A percentile compares a stretch with the other conserved stretches of the same genome.
Evolutionary conservation across 2,329 filamentous ascomycete species (phyloP).

Genomic region (Fusarium torreyae): DNA sequence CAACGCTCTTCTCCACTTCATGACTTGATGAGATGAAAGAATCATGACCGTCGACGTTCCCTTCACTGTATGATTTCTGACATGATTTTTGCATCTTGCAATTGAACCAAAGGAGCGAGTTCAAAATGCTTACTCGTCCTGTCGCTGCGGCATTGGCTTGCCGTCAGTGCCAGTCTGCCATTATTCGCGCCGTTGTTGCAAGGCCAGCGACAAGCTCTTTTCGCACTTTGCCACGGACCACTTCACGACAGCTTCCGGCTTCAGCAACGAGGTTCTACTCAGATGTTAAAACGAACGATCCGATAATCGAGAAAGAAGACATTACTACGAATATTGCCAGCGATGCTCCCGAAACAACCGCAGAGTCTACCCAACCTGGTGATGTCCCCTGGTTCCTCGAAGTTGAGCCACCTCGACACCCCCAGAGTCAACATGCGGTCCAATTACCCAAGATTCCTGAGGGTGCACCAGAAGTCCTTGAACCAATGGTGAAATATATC

Average conservation of each 20-base stretch:
- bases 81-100: slow-evolving; percentile 6
- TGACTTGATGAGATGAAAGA: slow-evolving; percentile 12
- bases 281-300: slow-evolving; percentile 24
- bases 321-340: slow-evolving; percentile 32
- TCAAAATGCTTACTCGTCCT: slow-evolving; percentile 53
- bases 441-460: slow-evolving; percentile 71
- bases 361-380: slow-evolving; percentile 52
- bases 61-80: slow-evolving; percentile 8
- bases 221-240: slow-evolving; percentile 45
- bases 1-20: slow-evolving; percentile 35
- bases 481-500: slow-evolving; percentile 81
- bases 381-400: slow-evolving; percentile 88
- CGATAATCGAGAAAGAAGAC: slow-evolving; percentile 34
- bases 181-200: slow-evolving; percentile 51
- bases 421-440: slow-evolving; percentile 63
- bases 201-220: slow-evolving; percentile 40
- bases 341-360: slow-evolving; percentile 43
- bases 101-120: not conserved
- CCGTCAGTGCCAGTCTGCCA: slow-evolving; percentile 51
- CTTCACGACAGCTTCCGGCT: slow-evolving; percentile 33
- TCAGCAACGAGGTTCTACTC: slow-evolving; percentile 48
- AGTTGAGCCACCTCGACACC: slow-evolving; percentile 72
- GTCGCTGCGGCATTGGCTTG: slow-evolving; percentile 51
- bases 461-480: slow-evolving; percentile 79
- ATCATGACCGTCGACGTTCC: slow-evolving; percentile 21